Evolutionary conservation across 2,329 filamentous ascomycete genomes (phyloP).

Genomic region (Colletotrichum magnum): DNA sequence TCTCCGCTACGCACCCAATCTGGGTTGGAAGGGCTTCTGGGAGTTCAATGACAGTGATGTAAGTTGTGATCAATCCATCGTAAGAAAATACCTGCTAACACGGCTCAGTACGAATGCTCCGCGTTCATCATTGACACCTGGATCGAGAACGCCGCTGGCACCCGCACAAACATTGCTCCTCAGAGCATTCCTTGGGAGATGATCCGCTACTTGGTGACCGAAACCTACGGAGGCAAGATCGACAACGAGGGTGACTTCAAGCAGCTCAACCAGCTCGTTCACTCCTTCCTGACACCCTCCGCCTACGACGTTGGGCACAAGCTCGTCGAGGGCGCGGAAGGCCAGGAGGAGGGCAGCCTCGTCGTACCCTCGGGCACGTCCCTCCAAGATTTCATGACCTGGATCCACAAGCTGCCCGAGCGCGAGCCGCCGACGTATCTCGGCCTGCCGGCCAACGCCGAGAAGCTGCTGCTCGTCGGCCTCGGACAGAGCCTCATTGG

Average conservation of each 20-base stretch:
- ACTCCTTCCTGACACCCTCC: constrained; percentile 83
- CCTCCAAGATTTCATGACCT: constrained; percentile 87
- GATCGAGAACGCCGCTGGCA: constrained; percentile 86
- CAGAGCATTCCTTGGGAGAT: constrained; percentile 97
- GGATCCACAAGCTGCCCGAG: constrained; percentile 94
- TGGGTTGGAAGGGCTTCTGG: constrained; percentile 99
- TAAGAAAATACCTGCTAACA: constrained; percentile 28
- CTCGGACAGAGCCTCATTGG: constrained; percentile 87
- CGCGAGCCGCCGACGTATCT: constrained; percentile 96
- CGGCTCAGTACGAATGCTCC: constrained; percentile 89
- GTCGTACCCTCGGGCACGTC: constrained; percentile 85
- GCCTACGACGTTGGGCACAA: constrained; percentile 96
- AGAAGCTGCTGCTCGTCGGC: constrained; percentile 93
- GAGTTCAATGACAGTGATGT: constrained; percentile 99
- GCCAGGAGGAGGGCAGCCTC: constrained; percentile 72
- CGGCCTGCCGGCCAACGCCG: constrained; percentile 93
- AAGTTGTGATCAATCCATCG: constrained; percentile 61
- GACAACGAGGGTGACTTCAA: constrained; percentile 90
- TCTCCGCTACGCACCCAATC: constrained; percentile 89
- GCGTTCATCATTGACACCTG: constrained; percentile 96
- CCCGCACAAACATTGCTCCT: constrained; percentile 92
- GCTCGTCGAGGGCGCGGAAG: constrained; percentile 78
- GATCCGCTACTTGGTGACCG: constrained; percentile 88
- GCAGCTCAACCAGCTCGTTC: constrained; percentile 80
- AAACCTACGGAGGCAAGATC: constrained; percentile 98